Evolutionary conservation across 768 basidiomycete genomes (phyloP), one percentile per base, ranked within the genome.

Genomic region (Clitopilus passeckerianus): DNA sequence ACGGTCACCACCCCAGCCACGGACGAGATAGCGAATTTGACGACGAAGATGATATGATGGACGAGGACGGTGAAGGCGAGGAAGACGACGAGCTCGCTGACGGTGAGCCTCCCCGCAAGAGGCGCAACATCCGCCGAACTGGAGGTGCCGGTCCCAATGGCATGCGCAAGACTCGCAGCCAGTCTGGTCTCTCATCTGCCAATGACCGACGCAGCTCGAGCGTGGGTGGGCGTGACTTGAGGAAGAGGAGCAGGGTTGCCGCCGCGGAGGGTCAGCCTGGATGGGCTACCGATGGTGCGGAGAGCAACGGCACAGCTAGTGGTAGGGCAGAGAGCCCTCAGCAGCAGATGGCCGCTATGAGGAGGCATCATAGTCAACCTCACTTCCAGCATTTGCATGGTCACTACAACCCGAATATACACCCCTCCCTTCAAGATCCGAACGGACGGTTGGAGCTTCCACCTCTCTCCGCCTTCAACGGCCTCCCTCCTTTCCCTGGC

Each of bases 401-500:
- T 6, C 56, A 35, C 18, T 59, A 59, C 23, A 57, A 61, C 16
- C 60, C 22, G 60, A 63, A 34, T 54, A 59, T 24, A 52, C 60
- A 24, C 56, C 59, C 34, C 64, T 63, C 52, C 53, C 50, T 1
- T 56, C 62, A 14, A 61, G 61, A 50, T 50, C 46, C 46, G 6
- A 12, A 50, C 27, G 75, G 79, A 15, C 82, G 83, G 35, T 87
- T 86, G 63, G 86, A 88, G 58, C 73, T 90, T 34, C 87, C 89
- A 2, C 82, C 87, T 1, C 72, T 87, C 57, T 50, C 46, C 72
- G 74, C 24, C 76, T 74, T 59, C 71, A 80, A 59, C 70, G 74
- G 57, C 27, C 16, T 44, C n/a, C 56, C 58, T 14, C 54, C 24
- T 16, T 57, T 52, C 35, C 55, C 57, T 18, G 60, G 54, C 24